phyloP scores from a whole-genome alignment of 1,284 basidiomycete genomes.

The Tilletia walkeri region DNA sequence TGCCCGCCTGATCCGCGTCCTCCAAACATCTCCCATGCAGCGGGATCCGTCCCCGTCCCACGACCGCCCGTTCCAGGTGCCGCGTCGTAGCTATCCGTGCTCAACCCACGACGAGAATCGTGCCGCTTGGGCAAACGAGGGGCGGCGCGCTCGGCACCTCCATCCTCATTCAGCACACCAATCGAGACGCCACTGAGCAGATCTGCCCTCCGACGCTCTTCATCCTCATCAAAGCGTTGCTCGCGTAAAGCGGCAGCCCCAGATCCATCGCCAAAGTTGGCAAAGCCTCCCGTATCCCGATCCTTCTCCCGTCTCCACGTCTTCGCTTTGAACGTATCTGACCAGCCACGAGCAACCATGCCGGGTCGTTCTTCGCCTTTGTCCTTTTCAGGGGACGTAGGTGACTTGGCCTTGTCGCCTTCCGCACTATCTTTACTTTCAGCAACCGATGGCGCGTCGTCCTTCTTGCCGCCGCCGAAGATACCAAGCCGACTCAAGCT shows the following conservation, averaged over 20 bases:
- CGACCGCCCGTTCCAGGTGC: too few species aligned
- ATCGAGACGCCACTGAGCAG: slow-evolving; percentile 15
- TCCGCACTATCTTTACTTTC: background rate
- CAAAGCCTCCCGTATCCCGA: slow-evolving; percentile 11
- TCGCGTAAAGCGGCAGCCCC: background rate
- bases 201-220: background rate
- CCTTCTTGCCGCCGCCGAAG: slow-evolving; percentile 9
- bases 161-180: background rate
- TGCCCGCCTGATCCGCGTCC: background rate
- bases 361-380: background rate
- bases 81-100: slow-evolving; percentile 11
- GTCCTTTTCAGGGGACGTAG: background rate
- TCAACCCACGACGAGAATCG: background rate
- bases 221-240: slow-evolving; percentile 11
- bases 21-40: too few species aligned
- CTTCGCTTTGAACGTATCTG: slow-evolving; percentile 15
- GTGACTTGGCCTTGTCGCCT: background rate
- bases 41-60: background rate
- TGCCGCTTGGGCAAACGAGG: background rate
- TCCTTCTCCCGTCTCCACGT: slow-evolving; percentile 8
- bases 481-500: slow-evolving; percentile 8
- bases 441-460: background rate
- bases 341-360: slow-evolving; percentile 1
- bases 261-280: background rate
- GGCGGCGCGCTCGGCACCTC: background rate